Evolutionary conservation across 768 basidiomycete species (phyloP), one percentile per base, ranked within the genome.

Genomic region (Kwoniella heveanensis): DNA sequence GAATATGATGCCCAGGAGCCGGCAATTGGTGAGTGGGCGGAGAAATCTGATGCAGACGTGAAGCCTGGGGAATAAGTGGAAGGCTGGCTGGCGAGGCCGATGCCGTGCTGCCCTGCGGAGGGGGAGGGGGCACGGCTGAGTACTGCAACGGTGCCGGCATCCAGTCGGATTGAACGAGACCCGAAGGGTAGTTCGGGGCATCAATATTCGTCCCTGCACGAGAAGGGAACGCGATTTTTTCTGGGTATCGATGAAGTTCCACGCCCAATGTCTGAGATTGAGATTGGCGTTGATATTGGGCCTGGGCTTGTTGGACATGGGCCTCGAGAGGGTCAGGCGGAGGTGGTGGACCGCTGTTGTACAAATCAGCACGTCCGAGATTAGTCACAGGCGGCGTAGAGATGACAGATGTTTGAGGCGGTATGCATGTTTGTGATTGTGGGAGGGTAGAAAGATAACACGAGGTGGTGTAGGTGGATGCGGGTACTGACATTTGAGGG

Each of bases 101-200:
- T 39, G n/a, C n/a, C n/a, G n/a, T n/a, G n/a, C n/a, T n/a, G n/a
- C n/a, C n/a, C 27, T 51, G 51, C 24, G 24, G 57, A 12, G 39
- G 52, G 10, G 24, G 64, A 36, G 57, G 54, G 6, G 57, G 57
- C 7, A 44, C n/a, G 24, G 9, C 26, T 7, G 22, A n/a, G n/a
- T 32, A 58, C 10, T n/a, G 25, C 5, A n/a, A 19, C 8, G 22
- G n/a, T 19, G 25, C 29, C 8, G 37, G 57, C 48, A 58, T 48
- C 39, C 39, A 58, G n/a, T 25, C 29, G 17, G 57, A 12, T 22
- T 46, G 55, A 44, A 13, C 32, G 32, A 13, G 13, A 36, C 32
- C 32, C 32, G 32, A 36, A 30, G 29, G 24, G 24, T 21, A 24
- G 17, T 17, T 17, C 3, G 39, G 17, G 4, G 17, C 8, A 3